Evolutionary conservation across 176 grass and related monocot genomes (phyloP), one percentile per base, ranked within the genome.

Genomic region (Oryza longistaminata): DNA sequence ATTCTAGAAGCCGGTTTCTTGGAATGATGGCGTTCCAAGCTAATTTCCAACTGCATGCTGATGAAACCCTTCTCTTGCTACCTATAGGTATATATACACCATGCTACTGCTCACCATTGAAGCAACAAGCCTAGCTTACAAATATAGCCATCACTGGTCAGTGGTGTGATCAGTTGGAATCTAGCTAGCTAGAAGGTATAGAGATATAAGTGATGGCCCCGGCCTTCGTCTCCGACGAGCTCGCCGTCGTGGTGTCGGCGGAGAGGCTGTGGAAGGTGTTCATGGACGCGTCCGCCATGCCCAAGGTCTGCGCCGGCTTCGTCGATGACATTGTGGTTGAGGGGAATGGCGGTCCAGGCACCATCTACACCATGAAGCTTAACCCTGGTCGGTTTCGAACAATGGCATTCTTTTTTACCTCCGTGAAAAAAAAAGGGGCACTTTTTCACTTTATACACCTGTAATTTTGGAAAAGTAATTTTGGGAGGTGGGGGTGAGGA

Each of bases 251-350:
- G 33, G 53, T 91, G 17, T 22, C 70, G 5, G 85, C 71, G 0
- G 76, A 76, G n/a, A 16, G 43, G 60, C 2, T 88, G 64, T 91
- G 85, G 85, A 88, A 85, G 81, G 48, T 12, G 10, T 9, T n/a
- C 53, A 62, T 60, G n/a, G 31, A 21, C 71, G 13, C 0, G 4
- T 1, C 24, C 2, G 2, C 14, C 76, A 9, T 77, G 40, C 43
- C 53, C 42, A 81, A 88, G 76, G 77, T 26, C n/a, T 87, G 65
- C 19, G 40, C 71, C 2, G 80, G 70, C 34, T 17, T 76, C 33
- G 16, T 88, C 65, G 85, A 75, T 13, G 25, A 74, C 40, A 70
- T 76, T 2, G 71, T 81, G 9, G 9, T 84, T 12, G 70, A 87
- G n/a, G 89, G 85, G 16, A 65, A 76, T 22, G 85, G 85, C 39